These are phyloP conservation scores for thale cress (Arabidopsis thaliana) DNA, from an alignment of 345 rosid species.

Conservation along the genomic window TAIR10.1 NC_003075.7:9132501-9133000, in stretches of 20 bases:
- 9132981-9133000: neutral
- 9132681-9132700: neutral
- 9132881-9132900: constrained; percentile 42
- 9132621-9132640: neutral
- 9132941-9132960: constrained; percentile 14
- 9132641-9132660: constrained; percentile 15
- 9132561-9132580: neutral
- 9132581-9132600: constrained; percentile 21
- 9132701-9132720: constrained; percentile 45
- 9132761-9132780: constrained; percentile 92
- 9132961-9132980: constrained; percentile 34
- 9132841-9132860: constrained; percentile 44
- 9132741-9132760: constrained; percentile 94
- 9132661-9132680: constrained; percentile 12
- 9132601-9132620: neutral
- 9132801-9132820: constrained; percentile 46
- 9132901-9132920: neutral
- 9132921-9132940: constrained; percentile 9
- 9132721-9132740: constrained; percentile 99
- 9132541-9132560: constrained; percentile 14
- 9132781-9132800: constrained; percentile 61
- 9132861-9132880: constrained; percentile 30
- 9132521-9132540: neutral
- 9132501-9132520: neutral
- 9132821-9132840: constrained; percentile 39